Evolutionary conservation across 371 early-diverging fungal genomes (phyloP).

Genomic region (Synchytrium microbalum): DNA sequence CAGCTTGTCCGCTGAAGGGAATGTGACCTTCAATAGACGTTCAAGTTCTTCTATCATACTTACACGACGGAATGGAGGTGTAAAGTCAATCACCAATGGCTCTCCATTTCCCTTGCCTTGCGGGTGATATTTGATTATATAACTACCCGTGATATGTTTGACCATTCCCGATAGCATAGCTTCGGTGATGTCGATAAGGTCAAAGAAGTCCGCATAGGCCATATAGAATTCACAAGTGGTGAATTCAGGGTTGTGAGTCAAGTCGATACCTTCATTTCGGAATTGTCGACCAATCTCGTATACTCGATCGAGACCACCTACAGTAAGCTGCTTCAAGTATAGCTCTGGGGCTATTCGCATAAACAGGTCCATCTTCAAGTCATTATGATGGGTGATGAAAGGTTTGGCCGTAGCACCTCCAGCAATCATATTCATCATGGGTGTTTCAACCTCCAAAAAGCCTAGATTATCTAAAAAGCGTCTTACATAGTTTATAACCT

Average conservation of each 20-base stretch:
- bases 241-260: conserved; percentile 99
- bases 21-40: conserved; percentile 76
- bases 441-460: conserved; percentile 99
- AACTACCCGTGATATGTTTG: conserved; percentile 75
- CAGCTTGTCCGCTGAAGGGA: conserved; percentile 83
- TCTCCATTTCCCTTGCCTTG: conserved; percentile 67
- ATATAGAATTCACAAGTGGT: conserved; percentile 99
- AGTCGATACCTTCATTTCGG: conserved; percentile 99
- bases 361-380: conserved; percentile 96
- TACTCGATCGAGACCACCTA: conserved; percentile 99
- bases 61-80: conserved; percentile 94
- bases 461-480: conserved; percentile 87
- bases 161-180: conserved; percentile 88
- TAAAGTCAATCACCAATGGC: conserved; percentile 83
- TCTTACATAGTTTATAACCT: conserved; percentile 92
- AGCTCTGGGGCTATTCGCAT: conserved; percentile 99
- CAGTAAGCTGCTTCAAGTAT: conserved; percentile 92
- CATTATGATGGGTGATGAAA: conserved; percentile 99
- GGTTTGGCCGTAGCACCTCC: conserved; percentile 99
- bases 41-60: conserved; percentile 93
- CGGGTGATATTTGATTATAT: conserved; percentile 89
- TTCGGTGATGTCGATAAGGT: conserved; percentile 96
- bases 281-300: conserved; percentile 99
- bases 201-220: conserved; percentile 99
- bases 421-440: conserved; percentile 99